A percentile compares a stretch with the other conserved stretches of the same genome.
Evolutionary conservation across 805 yeast genomes (phyloP).

Genomic region (Candida ascalaphidarum): DNA sequence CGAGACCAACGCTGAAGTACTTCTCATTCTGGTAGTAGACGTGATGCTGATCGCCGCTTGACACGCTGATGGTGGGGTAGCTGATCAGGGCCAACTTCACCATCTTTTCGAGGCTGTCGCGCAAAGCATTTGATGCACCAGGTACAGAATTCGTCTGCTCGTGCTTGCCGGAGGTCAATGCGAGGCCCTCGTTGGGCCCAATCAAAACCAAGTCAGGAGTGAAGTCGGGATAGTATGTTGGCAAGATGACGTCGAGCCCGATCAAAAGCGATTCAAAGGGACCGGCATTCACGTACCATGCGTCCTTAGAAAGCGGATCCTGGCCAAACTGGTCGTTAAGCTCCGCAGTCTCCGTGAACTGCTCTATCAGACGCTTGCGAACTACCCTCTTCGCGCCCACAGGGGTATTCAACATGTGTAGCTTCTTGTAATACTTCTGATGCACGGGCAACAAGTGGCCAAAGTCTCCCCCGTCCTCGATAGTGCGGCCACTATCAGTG

Average conservation of each 20-base stretch:
- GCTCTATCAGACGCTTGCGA: constrained; percentile 1
- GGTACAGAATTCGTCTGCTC: no score
- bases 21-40: constrained; percentile 26
- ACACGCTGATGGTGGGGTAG: constrained; percentile 13
- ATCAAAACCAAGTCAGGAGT: constrained; percentile 22
- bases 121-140: constrained; percentile 2
- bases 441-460: constrained; percentile 22
- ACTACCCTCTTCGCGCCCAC: constrained; percentile 14
- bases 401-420: constrained; percentile 8
- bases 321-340: constrained; percentile 15
- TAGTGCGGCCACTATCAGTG: neutral
- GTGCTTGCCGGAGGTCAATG: no score
- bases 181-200: constrained; percentile 25
- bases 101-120: constrained; percentile 8
- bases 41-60: constrained; percentile 17
- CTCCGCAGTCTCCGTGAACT: neutral
- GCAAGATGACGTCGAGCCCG: constrained; percentile 18
- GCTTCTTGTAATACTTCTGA: constrained; percentile 18
- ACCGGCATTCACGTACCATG: constrained; percentile 25
- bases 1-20: constrained; percentile 13
- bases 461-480: constrained; percentile 24
- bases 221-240: constrained; percentile 15
- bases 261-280: constrained; percentile 16
- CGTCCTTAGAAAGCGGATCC: constrained; percentile 21
- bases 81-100: constrained; percentile 8